phyloP scores from a whole-genome alignment of 768 basidiomycete genomes.

The Termitomyces sp. region DNA sequence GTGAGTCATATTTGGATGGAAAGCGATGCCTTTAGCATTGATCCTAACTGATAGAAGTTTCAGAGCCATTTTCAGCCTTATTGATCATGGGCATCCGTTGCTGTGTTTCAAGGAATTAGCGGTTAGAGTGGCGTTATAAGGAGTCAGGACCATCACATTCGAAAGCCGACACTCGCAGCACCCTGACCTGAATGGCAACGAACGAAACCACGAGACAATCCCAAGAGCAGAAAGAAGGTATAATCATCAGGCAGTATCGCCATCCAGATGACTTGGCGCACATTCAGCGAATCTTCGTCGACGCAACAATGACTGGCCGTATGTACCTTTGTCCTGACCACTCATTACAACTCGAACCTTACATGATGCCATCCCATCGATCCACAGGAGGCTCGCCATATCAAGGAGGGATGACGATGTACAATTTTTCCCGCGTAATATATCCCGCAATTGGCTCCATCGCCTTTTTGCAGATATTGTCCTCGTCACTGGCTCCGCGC shows the following conservation, averaged over 20 bases:
- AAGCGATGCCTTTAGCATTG: background rate
- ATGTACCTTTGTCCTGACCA: background rate
- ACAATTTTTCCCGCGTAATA: background rate
- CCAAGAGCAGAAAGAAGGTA: background rate
- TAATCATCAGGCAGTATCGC: slow-evolving; percentile 11
- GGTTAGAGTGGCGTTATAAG: background rate
- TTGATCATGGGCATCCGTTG: background rate
- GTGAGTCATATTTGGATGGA: background rate
- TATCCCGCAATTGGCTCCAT: slow-evolving; percentile 2
- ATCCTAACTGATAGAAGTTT: background rate
- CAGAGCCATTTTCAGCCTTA: background rate
- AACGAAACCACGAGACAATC: background rate
- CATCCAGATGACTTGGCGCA: slow-evolving; percentile 13
- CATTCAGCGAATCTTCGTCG: slow-evolving; percentile 11
- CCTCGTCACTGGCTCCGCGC: background rate
- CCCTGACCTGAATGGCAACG: background rate
- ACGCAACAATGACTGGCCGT: slow-evolving; percentile 16
- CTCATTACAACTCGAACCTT: background rate
- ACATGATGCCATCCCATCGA: background rate
- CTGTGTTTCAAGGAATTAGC: background rate
- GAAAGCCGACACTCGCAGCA: background rate
- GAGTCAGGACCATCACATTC: background rate
- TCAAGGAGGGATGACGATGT: slow-evolving; percentile 1
- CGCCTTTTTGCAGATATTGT: background rate
- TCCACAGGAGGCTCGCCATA: slow-evolving; percentile 11